A percentile compares a stretch with the other conserved stretches of the same genome.
phyloP scores from a whole-genome alignment of 192 early-diverging fungal genomes.

The Rhizoclosmatium globosum region DNA sequence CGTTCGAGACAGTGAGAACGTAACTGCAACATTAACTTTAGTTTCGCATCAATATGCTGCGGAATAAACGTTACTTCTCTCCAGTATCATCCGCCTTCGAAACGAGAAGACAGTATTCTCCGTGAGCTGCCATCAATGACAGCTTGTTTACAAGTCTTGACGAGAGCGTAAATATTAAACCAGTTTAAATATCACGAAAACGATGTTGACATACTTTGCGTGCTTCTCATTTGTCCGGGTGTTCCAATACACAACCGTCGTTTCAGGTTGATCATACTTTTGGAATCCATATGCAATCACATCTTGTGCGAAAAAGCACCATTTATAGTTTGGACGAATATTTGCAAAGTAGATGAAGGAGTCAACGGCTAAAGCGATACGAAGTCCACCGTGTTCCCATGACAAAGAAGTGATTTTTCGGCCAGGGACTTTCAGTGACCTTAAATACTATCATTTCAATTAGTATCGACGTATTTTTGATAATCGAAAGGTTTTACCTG shows the following conservation, averaged over 20 bases:
- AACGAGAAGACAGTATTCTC: slow-evolving; percentile 58
- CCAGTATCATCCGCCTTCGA: slow-evolving; percentile 52
- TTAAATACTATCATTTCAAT: slow-evolving; percentile 55
- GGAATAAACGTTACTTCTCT: slow-evolving; percentile 22
- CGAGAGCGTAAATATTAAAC: neutral
- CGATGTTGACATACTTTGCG: slow-evolving; percentile 47
- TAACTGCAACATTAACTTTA: slow-evolving; percentile 39
- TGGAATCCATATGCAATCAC: slow-evolving; percentile 60
- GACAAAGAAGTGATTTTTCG: slow-evolving; percentile 60
- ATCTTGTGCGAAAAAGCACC: slow-evolving; percentile 58
- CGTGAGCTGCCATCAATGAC: slow-evolving; percentile 49
- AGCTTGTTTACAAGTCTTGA: slow-evolving; percentile 52
- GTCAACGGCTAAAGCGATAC: slow-evolving; percentile 67
- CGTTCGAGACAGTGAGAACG: slow-evolving; percentile 58
- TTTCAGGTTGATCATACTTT: slow-evolving; percentile 53
- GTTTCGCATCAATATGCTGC: neutral
- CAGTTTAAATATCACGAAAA: neutral
- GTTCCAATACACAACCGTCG: slow-evolving; percentile 63
- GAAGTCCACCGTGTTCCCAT: slow-evolving; percentile 66
- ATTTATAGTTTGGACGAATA: slow-evolving; percentile 64
- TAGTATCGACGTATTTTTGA: neutral
- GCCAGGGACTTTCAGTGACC: slow-evolving; percentile 67
- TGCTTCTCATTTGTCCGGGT: slow-evolving; percentile 59
- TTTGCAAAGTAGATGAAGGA: slow-evolving; percentile 71
- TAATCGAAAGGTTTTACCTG: slow-evolving; percentile 41